phyloP scores from a whole-genome alignment of 2,329 filamentous ascomycete species.

The Colletotrichum sojae region DNA sequence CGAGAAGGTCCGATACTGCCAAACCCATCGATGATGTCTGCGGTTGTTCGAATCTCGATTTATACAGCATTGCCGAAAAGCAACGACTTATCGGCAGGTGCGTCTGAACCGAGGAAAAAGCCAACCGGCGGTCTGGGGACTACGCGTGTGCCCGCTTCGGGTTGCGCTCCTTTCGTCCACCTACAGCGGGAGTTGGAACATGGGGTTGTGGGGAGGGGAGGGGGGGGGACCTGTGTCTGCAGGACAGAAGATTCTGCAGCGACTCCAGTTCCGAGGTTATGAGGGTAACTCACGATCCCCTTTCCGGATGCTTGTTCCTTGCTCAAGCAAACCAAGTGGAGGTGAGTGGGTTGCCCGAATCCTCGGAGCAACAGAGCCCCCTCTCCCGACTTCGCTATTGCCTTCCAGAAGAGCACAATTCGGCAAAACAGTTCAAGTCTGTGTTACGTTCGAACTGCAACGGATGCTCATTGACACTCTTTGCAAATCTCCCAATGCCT shows the following conservation, averaged over 20 bases:
- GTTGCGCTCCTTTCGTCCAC: constrained; percentile 29
- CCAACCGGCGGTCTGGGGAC: constrained; percentile 25
- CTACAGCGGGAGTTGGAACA: constrained; percentile 31
- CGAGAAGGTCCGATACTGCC: constrained; percentile 5
- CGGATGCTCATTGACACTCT: neutral
- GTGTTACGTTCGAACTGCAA: neutral
- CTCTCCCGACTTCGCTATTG: constrained; percentile 7
- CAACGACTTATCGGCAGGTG: neutral
- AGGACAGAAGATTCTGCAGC: constrained; percentile 40
- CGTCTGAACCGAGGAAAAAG: constrained; percentile 6
- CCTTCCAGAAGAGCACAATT: neutral
- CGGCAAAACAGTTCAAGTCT: neutral
- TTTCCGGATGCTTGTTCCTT: constrained; percentile 33
- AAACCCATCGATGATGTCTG: neutral
- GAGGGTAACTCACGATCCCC: constrained; percentile 26
- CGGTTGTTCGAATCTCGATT: neutral
- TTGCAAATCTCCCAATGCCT: no score
- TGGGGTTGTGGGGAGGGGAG: constrained; percentile 39
- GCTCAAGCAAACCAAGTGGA: constrained; percentile 33
- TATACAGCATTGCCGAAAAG: no score
- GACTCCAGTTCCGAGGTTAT: constrained; percentile 37
- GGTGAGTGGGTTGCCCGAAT: constrained; percentile 23
- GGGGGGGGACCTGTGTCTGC: constrained; percentile 33
- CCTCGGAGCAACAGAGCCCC: constrained; percentile 9
- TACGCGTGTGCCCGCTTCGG: constrained; percentile 20